Base-by-base conservation (phyloP, 2,329 filamentous ascomycete species). In the Colletotrichum lini region DNA sequence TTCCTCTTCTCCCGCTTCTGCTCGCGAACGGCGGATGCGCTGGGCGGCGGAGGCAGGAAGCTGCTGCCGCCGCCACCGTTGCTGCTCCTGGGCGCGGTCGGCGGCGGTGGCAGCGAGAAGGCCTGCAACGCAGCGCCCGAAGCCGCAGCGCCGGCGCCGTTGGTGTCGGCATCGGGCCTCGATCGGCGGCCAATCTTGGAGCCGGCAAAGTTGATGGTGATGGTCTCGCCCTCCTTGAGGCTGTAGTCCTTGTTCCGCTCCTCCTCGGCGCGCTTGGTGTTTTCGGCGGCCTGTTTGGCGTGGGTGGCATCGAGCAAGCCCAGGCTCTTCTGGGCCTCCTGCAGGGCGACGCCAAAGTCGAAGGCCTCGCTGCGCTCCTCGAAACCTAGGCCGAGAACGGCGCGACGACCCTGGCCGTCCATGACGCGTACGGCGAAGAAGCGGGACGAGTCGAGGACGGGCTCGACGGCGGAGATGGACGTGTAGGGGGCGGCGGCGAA, bases 201-300 rank as follows among this genome's bases (percentile, higher is more conserved):
- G 45, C 85, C 88, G 26, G 90, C 89, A 5, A 96, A 87, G 79
- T 93, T 94, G 74, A 97, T 91, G 30, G 92, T 94, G 76, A 97
- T 97, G 21, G 93, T 97, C 86, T 98, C 92, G 13, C 94, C 94
- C 72, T 95, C 94, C 81, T 97, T 97, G 74, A 98, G 81, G 77
- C 93, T 95, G 78, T 94, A 95, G 78, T 97, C 94, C 74, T 88
- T 89, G 82, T 91, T 92, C 77, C 89, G 88, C 67, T 85, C 83
- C 52, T 82, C 82, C 53, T 82, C 80, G 56, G 81, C 77, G 7
- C 72, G 67, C 67, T 81, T 80, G 71, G 81, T 80, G 70, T 80
- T 82, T 18, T 77, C 76, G 15, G 78, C 79, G 5, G 79, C 78
- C 75, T 81, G 80, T 75, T 78, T 74, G 26, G 79, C 76, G 26